Evolutionary conservation across 495 filamentous ascomycete species (phyloP), one percentile per base, ranked within the genome.

Genomic region (Aspergillus avenaceus): DNA sequence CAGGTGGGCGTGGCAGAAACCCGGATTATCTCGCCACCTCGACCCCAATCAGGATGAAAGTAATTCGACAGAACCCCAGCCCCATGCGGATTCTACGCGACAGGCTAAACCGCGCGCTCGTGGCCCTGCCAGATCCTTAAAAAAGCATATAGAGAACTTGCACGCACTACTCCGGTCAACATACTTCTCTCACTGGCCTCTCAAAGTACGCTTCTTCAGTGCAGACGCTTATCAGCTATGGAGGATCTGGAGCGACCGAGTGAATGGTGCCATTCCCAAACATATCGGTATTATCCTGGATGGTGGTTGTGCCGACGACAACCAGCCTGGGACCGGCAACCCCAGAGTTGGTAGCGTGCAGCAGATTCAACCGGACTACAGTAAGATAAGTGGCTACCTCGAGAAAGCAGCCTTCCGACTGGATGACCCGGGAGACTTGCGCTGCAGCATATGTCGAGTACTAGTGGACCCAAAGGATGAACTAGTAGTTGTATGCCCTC

Each of bases 1-100:
- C 47, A 93, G 88, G 78, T 97, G 92, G 92, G 92, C 92, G 27
- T 90, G 92, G 78, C 90, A 87, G 54, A 87, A 97, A 61, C 78
- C 88, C 0, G 83, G 90, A 56, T 14, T 29, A 13, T 45, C 42
- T 21, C 42, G 26, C 16, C 42, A 45, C 13, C 45, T 32, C 11
- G 45, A 8, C 26, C 12, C 23, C 4, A 9, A 8, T 6, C 29
- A 37, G 16, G 45, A 47, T n/a, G 45, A 37, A 12, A 47, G 22
- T 13, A 22, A 7, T 28, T 18, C 16, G 8, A 6, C 1, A 11
- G 16, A 29, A 28, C 19, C 44, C 16, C 31, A 18, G 25, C n/a
- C 3, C 14, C 12, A 41, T n/a, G 25, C 16, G 3, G 26, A 42
- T 18, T 13, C 41, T 13, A 12, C 8, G 16, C n/a, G 27, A 32